These are phyloP conservation scores for Scedosporium aurantiacum DNA, from an alignment of 2,329 filamentous ascomycete species.

Conservation along the genomic window DNA sequence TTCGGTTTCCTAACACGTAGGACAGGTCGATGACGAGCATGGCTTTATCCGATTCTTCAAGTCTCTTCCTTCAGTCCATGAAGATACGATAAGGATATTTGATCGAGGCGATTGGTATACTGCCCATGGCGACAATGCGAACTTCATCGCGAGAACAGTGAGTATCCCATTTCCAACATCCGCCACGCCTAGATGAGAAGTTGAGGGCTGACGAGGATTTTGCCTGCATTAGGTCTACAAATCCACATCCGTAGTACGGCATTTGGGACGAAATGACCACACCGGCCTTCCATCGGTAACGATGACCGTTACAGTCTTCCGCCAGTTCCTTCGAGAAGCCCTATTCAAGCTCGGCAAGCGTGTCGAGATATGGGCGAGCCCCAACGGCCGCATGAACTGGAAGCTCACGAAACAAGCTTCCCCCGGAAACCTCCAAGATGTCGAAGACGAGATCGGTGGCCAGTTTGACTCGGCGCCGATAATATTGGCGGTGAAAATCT, in stretches of 20 bases:
- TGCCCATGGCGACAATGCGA: constrained; percentile 77
- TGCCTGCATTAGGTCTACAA: constrained; percentile 64
- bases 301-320: constrained; percentile 88
- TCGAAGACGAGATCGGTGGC: constrained; percentile 86
- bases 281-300: constrained; percentile 88
- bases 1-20: not conserved
- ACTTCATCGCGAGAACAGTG: constrained; percentile 70
- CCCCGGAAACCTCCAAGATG: constrained; percentile 89
- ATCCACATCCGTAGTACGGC: constrained; percentile 88
- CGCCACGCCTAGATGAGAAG: not conserved
- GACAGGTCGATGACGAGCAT: constrained; percentile 84
- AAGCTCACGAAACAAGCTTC: constrained; percentile 86
- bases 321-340: constrained; percentile 88
- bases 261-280: constrained; percentile 72
- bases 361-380: constrained; percentile 78
- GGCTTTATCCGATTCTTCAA: constrained; percentile 97
- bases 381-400: constrained; percentile 75
- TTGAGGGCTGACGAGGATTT: not conserved
- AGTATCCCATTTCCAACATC: constrained; percentile 12
- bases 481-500: constrained; percentile 88
- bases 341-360: constrained; percentile 85
- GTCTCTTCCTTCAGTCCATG: constrained; percentile 59
- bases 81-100: constrained; percentile 78
- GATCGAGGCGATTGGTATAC: constrained; percentile 94
- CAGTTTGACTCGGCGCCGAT: constrained; percentile 85